Evolutionary conservation across 192 early-diverging fungal species (phyloP).

Genomic region (Podila clonocystis): DNA sequence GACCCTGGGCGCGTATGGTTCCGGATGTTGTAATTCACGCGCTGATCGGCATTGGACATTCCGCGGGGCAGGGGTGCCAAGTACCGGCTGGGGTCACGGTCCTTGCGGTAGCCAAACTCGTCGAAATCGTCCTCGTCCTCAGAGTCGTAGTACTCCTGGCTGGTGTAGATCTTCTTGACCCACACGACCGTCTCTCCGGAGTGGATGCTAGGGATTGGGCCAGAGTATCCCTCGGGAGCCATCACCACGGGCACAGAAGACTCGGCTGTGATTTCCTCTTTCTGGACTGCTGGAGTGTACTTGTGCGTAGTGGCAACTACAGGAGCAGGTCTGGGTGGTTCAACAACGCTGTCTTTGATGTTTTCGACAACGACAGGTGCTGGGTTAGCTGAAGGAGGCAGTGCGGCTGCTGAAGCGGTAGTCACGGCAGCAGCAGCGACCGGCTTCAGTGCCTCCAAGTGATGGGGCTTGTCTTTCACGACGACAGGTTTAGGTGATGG

Average conservation of each 20-base stretch:
- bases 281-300: not conserved
- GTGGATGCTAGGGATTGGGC: not conserved
- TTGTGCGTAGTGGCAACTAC: not conserved
- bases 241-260: not conserved
- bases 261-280: not conserved
- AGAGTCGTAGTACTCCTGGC: conserved; percentile 20
- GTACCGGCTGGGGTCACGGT: not conserved
- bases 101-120: not conserved
- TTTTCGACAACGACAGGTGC: not conserved
- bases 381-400: not conserved
- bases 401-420: not conserved
- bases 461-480: not conserved
- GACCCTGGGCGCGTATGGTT: not conserved
- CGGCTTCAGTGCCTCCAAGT: not conserved
- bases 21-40: not conserved
- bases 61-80: not conserved
- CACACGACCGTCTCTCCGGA: conserved; percentile 16
- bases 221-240: conserved; percentile 6
- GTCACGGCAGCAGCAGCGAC: not conserved
- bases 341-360: not conserved
- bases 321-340: not conserved
- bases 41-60: not conserved
- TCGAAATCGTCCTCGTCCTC: conserved; percentile 15
- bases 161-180: conserved; percentile 31
- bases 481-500: not conserved